Conservation (phyloP, 1,284 basidiomycete species). For the Irpex sp. region DNA sequence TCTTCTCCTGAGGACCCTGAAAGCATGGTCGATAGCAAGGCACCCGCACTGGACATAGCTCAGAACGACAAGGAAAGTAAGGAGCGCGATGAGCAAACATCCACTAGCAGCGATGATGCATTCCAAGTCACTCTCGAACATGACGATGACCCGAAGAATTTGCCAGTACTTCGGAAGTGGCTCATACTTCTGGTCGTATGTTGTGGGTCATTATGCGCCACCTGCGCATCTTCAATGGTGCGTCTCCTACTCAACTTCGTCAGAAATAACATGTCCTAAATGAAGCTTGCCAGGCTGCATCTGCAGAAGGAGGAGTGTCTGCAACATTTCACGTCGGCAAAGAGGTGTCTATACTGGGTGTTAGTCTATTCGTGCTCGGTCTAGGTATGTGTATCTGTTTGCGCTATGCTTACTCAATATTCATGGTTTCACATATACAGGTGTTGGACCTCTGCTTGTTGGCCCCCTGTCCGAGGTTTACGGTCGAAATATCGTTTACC, state of each 20-base stretch:
- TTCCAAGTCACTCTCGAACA: constrained; percentile 36
- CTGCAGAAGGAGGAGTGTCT: constrained; percentile 62
- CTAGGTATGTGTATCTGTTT: constrained; percentile 30
- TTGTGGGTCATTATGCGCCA: constrained; percentile 55
- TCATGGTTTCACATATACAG: constrained; percentile 16
- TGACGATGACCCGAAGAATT: constrained; percentile 48
- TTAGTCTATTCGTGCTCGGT: constrained; percentile 70
- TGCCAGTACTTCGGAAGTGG: constrained; percentile 50
- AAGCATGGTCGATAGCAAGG: neutral
- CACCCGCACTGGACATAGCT: neutral
- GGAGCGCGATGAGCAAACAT: neutral
- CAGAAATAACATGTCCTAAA: neutral
- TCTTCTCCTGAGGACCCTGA: neutral
- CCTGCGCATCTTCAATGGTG: constrained; percentile 71
- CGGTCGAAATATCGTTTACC: constrained; percentile 41
- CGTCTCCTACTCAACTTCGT: constrained; percentile 20
- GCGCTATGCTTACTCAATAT: neutral
- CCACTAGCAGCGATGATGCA: neutral
- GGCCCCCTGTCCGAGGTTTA: constrained; percentile 54
- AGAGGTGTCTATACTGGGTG: constrained; percentile 64
- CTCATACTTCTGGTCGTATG: constrained; percentile 51
- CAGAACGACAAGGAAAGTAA: neutral
- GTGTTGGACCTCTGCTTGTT: constrained; percentile 44
- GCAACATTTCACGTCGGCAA: constrained; percentile 56
- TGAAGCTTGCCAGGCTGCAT: constrained; percentile 46